These are phyloP conservation scores for Yamadazyma sp. DNA, from an alignment of 1,139 yeast species.

Conservation along the genomic window DNA sequence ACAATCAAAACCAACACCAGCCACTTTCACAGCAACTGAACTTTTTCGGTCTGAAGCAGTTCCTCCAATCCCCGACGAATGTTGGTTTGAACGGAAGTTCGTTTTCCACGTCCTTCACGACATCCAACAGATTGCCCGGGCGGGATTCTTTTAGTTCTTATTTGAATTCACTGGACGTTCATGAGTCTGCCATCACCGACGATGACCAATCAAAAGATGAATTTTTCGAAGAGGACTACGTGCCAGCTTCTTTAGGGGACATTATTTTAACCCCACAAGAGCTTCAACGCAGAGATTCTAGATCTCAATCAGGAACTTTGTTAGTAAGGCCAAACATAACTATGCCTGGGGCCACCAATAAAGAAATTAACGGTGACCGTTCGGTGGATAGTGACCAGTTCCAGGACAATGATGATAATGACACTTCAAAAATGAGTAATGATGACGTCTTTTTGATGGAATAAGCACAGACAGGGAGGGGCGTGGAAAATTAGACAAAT, in stretches of 20 bases:
- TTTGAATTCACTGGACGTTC: slow-evolving; percentile 5
- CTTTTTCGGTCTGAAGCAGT: slow-evolving; percentile 12
- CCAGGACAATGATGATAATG: slow-evolving; percentile 1
- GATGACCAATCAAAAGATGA: slow-evolving; percentile 24
- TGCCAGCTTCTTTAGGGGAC: slow-evolving; percentile 74
- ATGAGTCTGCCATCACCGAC: slow-evolving; percentile 34
- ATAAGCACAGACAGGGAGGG: slow-evolving; percentile 10
- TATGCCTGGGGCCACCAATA: slow-evolving; percentile 2
- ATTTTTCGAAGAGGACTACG: slow-evolving; percentile 66
- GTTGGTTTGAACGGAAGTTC: slow-evolving; percentile 2
- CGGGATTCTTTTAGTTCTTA: slow-evolving; percentile 16
- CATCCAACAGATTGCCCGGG: slow-evolving; percentile 5
- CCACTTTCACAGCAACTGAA: slow-evolving; percentile 16
- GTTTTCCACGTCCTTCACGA: slow-evolving; percentile 8
- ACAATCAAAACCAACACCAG: slow-evolving; percentile 9
- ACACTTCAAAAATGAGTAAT: slow-evolving; percentile 2
- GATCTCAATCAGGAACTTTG: slow-evolving; percentile 51
- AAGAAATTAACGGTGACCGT: background rate
- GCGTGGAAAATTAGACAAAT: too few species aligned
- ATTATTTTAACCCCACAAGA: slow-evolving; percentile 76
- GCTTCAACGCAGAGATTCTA: slow-evolving; percentile 61
- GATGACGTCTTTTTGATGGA: slow-evolving; percentile 31
- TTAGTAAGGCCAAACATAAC: slow-evolving; percentile 34
- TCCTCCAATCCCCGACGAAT: slow-evolving; percentile 13
- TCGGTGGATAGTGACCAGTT: slow-evolving; percentile 1